A percentile compares a stretch with the other conserved stretches of the same genome.
Evolutionary conservation across 371 early-diverging fungal genomes (phyloP).

Genomic region (Funneliformis caledonium): DNA sequence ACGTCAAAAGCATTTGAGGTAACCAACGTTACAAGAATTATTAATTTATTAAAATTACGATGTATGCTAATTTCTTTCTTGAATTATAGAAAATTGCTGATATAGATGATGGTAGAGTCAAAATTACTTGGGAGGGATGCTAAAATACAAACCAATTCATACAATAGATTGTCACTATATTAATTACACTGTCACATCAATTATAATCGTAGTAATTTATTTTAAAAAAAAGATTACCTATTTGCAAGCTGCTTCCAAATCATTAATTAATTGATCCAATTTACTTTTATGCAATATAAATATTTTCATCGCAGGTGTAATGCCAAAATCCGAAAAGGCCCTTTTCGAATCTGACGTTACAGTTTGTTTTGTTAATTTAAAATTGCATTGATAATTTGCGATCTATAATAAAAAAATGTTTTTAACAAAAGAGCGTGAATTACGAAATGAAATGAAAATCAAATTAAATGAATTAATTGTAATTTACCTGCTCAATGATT

Average conservation of each 20-base stretch:
- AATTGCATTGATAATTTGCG: slow-evolving; percentile 67
- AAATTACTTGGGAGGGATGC: slow-evolving; percentile 26
- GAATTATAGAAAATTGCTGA: slow-evolving; percentile 34
- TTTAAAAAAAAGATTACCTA: not conserved
- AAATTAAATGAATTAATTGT: not conserved
- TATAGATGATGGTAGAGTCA: slow-evolving; percentile 26
- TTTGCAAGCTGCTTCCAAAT: slow-evolving; percentile 39
- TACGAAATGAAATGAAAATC: not conserved
- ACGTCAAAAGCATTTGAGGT: slow-evolving; percentile 47
- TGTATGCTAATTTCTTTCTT: not conserved
- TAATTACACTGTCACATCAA: not conserved
- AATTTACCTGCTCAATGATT: slow-evolving; percentile 68
- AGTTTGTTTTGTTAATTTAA: slow-evolving; percentile 60
- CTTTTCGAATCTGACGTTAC: slow-evolving; percentile 77
- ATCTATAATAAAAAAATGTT: slow-evolving; percentile 50
- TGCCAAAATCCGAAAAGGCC: slow-evolving; percentile 85
- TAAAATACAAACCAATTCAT: not conserved
- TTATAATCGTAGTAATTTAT: too few species aligned
- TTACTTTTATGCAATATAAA: slow-evolving; percentile 72
- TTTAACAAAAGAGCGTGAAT: slow-evolving; percentile 32
- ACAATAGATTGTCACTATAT: not conserved
- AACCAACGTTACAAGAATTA: not conserved
- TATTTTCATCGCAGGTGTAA: slow-evolving; percentile 77
- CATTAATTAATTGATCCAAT: slow-evolving; percentile 58
- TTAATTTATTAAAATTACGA: not conserved